Evolutionary conservation across 2,329 filamentous ascomycete genomes (phyloP), one percentile per base, ranked within the genome.

Genomic region (Paraphaeosphaeria minitans): DNA sequence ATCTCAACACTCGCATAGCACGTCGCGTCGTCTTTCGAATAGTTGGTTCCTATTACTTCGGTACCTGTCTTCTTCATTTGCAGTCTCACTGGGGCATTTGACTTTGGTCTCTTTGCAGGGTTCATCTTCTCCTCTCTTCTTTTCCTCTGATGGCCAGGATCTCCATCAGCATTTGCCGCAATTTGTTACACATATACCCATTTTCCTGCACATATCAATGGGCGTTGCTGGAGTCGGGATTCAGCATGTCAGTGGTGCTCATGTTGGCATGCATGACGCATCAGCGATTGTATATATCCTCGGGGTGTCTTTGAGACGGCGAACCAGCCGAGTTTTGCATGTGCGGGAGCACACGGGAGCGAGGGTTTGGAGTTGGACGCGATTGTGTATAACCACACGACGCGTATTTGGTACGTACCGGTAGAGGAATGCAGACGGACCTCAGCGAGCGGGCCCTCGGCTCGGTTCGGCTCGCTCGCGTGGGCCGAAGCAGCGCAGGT

Each of bases 101-200:
- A 6, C 19, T 42, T n/a, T 45, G 37, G 14, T 37, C 49, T 55
- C 45, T 53, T 59, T 55, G 46, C 14, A 33, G 13, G 29, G 42
- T 19, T 14, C 14, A 22, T 31, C 41, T 45, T 51, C 27, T 48
- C 16, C 29, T 31, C 29, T 31, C 29, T 31, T 31, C 29, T 31
- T 8, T 31, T 12, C 16, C 19, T 48, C 31, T 14, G 39, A 41
- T 51, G 22, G 21, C 49, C 53, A 14, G 41, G 57, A 52, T 48
- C 35, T 16, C 7, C 45, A 56, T 43, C n/a, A 43, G 31, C 54
- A 31, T 61, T 56, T 58, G 59, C 54, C 60, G 53, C 53, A 61
- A 60, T 58, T 58, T 59, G 59, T 55, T 60, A 48, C 24, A 58
- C 49, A 62, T 56, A 62, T 59, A 59, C 53, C 59, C 56, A 46